Percentiles rank a stretch among this genome's conserved stretches.
These are phyloP conservation scores for Ophiostoma tasmaniense DNA, from an alignment of 2,329 filamentous ascomycete genomes.

Conservation along the genomic window DNA sequence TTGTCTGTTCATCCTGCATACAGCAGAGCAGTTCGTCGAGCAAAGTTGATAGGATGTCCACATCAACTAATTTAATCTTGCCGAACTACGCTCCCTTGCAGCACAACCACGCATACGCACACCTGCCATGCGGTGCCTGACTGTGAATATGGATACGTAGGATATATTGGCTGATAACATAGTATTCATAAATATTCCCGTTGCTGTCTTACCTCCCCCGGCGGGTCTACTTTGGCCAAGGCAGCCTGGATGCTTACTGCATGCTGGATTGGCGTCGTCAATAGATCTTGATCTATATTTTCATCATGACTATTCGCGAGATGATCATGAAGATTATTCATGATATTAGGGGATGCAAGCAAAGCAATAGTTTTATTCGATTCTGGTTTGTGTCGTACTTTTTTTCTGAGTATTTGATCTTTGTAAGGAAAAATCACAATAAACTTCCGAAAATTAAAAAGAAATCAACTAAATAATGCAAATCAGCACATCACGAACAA, in stretches of 20 bases:
- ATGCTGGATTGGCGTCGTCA: background rate
- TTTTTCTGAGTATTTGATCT: no score
- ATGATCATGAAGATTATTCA: background rate
- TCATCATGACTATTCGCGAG: background rate
- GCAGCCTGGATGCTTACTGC: background rate
- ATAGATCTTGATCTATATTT: background rate
- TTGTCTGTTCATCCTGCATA: background rate
- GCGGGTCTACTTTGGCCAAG: background rate
- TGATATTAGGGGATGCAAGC: background rate
- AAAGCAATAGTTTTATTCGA: background rate
- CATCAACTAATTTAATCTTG: background rate
- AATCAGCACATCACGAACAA: background rate
- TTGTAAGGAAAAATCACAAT: no score
- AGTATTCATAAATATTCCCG: background rate
- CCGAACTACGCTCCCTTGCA: background rate
- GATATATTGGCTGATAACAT: background rate
- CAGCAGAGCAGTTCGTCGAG: no score
- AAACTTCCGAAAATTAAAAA: background rate
- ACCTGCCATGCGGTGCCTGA: background rate
- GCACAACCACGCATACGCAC: slow-evolving; percentile 1
- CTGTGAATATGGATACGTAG: background rate
- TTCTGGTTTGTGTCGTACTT: no score
- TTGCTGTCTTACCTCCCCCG: background rate
- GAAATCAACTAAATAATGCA: background rate
- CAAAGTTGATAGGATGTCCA: no score